These are phyloP conservation scores for Candolleomyces aberdarensis DNA, from an alignment of 768 basidiomycete species.

Conservation along the genomic window DNA sequence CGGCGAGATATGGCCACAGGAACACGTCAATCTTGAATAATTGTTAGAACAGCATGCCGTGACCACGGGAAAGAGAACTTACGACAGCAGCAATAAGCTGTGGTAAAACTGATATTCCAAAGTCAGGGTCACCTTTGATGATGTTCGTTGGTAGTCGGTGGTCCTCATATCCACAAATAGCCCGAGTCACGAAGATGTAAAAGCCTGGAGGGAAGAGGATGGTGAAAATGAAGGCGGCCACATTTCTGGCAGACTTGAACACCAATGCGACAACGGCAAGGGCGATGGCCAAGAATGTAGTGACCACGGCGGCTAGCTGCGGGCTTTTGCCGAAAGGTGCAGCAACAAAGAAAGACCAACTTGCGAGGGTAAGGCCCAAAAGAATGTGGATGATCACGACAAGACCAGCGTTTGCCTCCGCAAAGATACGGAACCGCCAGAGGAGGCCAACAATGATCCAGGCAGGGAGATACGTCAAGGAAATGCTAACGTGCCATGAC, in stretches of 20 bases:
- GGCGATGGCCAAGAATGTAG: conserved; percentile 63
- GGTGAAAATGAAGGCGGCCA: conserved; percentile 57
- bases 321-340: conserved; percentile 72
- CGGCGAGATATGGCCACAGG: conserved; percentile 68
- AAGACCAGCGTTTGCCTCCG: conserved; percentile 53
- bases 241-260: conserved; percentile 39
- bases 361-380: conserved; percentile 62
- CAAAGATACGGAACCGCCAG: conserved; percentile 70
- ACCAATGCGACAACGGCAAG: conserved; percentile 67
- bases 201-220: conserved; percentile 74
- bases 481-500: conserved; percentile 70
- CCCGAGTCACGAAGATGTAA: conserved; percentile 69
- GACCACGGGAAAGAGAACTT: conserved; percentile 20
- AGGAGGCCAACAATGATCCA: conserved; percentile 66
- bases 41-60: background rate
- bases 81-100: conserved; percentile 66
- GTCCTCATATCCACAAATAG: conserved; percentile 67
- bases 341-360: conserved; percentile 70
- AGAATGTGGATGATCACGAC: conserved; percentile 65
- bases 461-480: conserved; percentile 67
- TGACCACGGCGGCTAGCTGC: conserved; percentile 63
- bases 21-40: conserved; percentile 59
- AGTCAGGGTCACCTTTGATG: conserved; percentile 59
- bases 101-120: conserved; percentile 49
- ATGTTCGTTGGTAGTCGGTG: conserved; percentile 51